Evolutionary conservation across 768 basidiomycete species (phyloP), one percentile per base, ranked within the genome.

Genomic region (Infundibulicybe gibba): DNA sequence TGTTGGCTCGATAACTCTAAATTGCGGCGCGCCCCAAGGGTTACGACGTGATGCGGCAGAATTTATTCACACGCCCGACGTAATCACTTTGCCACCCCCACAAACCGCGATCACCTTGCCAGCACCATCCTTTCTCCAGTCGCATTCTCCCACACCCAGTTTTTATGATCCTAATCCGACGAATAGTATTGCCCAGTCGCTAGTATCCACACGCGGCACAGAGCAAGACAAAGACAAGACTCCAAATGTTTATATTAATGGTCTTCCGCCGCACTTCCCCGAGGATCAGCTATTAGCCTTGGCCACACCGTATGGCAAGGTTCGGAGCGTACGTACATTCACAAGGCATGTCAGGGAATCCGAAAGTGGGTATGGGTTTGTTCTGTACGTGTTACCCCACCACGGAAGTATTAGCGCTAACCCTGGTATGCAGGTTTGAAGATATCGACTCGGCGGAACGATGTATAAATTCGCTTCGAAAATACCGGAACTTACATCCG

Each of bases 171-270:
- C 25, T 25, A 25, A 25, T 25, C 25, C 25, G 8, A 25, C 25
- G 8, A 25, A 25, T 8, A 25, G 25, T 3, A 25, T 8, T 8
- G 4, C 25, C 3, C 25, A 25, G 25, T 25, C 25, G 25, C 25
- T 8, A 25, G 25, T 8, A 3, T 25, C 25, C 25, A 25, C 8
- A 8, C 25, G 8, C 8, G 25, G 25, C 25, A 8, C 4, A 25
- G 25, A 4, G 25, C 25, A 25, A 25, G 25, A 25, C 25, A 3
- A 25, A 25, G 25, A 65, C 45, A 77, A 74, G 59, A 81, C 86
- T 1, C 87, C 90, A 0, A 92, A 92, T 55, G 85, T 92, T 0
- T 92, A 92, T 61, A 90, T 92, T 67, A 92, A 92, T 57, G 90
- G 90, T 11, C 76, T 93, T 13, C 89, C 88, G 2, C 85, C 89